A percentile compares a stretch with the other conserved stretches of the same genome.
phyloP scores from a whole-genome alignment of 176 grass and related monocot species.

The Oryza brachyantha region DNA sequence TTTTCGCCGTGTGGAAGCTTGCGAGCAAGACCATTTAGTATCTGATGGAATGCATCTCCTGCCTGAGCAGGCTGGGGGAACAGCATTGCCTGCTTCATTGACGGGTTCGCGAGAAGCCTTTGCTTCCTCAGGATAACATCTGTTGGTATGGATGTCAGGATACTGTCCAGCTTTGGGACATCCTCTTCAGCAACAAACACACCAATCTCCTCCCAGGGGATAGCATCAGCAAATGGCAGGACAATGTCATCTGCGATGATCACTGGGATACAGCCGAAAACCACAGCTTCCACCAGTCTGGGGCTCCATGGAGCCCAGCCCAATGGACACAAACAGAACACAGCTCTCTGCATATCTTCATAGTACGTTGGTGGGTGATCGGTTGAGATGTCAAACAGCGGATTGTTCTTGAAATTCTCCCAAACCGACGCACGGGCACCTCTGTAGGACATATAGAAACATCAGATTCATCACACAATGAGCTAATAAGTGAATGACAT shows the following conservation, averaged over 20 bases:
- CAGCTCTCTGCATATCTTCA: slow-evolving; percentile 87
- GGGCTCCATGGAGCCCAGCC: slow-evolving; percentile 99
- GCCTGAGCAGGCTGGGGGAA: slow-evolving; percentile 77
- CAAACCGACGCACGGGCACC: slow-evolving; percentile 86
- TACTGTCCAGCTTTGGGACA: slow-evolving; percentile 80
- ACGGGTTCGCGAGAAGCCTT: slow-evolving; percentile 79
- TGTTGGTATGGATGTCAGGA: slow-evolving; percentile 75
- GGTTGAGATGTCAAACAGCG: slow-evolving; percentile 88
- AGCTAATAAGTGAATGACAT: neutral
- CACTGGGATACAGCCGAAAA: slow-evolving; percentile 93
- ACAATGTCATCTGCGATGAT: slow-evolving; percentile 93
- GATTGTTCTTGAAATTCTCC: slow-evolving; percentile 97
- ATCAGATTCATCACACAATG: neutral
- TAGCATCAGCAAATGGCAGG: slow-evolving; percentile 81
- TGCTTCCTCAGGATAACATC: slow-evolving; percentile 94
- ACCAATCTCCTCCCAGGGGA: slow-evolving; percentile 88
- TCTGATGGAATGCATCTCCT: slow-evolving; percentile 93
- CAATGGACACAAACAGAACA: slow-evolving; percentile 91
- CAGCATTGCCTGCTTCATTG: slow-evolving; percentile 89
- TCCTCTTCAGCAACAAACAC: slow-evolving; percentile 84
- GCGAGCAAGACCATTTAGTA: slow-evolving; percentile 74
- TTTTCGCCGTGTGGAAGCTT: slow-evolving; percentile 72
- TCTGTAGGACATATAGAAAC: slow-evolving; percentile 35
- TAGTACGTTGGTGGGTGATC: slow-evolving; percentile 87
- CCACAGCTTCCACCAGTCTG: slow-evolving; percentile 77